Evolutionary conservation across 1,284 basidiomycete species (phyloP).

Genomic region (Boletus semigastroideus): DNA sequence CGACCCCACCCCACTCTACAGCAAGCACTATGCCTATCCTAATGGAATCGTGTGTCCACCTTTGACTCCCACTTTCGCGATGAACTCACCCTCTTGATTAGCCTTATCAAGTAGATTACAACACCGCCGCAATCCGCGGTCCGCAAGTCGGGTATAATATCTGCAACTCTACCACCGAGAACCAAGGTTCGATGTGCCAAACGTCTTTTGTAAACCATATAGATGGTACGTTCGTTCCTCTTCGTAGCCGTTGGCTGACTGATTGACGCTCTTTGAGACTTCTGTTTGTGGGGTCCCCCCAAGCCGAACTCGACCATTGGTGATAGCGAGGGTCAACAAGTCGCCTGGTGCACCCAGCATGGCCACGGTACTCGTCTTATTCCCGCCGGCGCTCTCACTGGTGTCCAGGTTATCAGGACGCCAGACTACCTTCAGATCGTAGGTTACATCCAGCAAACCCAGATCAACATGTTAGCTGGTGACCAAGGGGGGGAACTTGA

Average conservation of each 20-base stretch:
- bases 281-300: conserved; percentile 55
- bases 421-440: conserved; percentile 52
- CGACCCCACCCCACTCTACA: conserved; percentile 48
- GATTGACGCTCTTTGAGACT: conserved; percentile 36
- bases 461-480: conserved; percentile 48
- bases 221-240: conserved; percentile 39
- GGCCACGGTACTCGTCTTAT: conserved; percentile 43
- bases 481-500: conserved; percentile 63
- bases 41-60: conserved; percentile 43
- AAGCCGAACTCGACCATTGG: conserved; percentile 49
- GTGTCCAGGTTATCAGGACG: conserved; percentile 42
- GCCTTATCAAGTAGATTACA: conserved; percentile 59
- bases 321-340: conserved; percentile 64
- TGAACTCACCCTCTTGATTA: conserved; percentile 22
- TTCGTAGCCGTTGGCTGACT: background rate
- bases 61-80: background rate
- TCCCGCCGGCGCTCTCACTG: conserved; percentile 36
- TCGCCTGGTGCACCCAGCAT: conserved; percentile 62
- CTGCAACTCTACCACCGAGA: conserved; percentile 71
- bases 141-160: conserved; percentile 63
- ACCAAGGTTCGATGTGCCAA: conserved; percentile 61
- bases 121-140: conserved; percentile 50
- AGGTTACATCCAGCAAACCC: conserved; percentile 61
- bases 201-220: conserved; percentile 55
- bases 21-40: conserved; percentile 52